Conservation (phyloP, 768 basidiomycete genomes). For the Amanita subjunquillea region DNA sequence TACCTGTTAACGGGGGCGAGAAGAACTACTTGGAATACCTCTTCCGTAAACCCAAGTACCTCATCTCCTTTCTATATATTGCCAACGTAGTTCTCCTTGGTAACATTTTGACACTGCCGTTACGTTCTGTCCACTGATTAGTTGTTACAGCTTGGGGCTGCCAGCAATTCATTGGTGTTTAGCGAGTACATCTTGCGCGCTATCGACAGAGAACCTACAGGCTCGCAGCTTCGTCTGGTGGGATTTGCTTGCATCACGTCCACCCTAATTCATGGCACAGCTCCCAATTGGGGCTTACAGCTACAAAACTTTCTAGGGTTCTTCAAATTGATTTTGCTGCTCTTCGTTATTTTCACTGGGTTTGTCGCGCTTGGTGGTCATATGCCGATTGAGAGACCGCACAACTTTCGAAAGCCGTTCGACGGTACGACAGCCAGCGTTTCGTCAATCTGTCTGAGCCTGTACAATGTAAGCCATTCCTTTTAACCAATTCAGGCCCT, state of each 20-base stretch:
- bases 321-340: slow-evolving; percentile 41
- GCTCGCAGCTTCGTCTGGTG: slow-evolving; percentile 23
- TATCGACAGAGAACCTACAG: slow-evolving; percentile 18
- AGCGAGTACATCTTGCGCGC: slow-evolving; percentile 35
- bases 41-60: slow-evolving; percentile 42
- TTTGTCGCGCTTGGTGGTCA: slow-evolving; percentile 9
- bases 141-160: slow-evolving; percentile 8
- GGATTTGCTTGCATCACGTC: slow-evolving; percentile 28
- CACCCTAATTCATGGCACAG: slow-evolving; percentile 29
- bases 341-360: slow-evolving; percentile 30
- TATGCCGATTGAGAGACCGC: not conserved
- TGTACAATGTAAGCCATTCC: slow-evolving; percentile 32
- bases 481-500: not conserved
- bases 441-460: slow-evolving; percentile 39
- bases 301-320: slow-evolving; percentile 54
- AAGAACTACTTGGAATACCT: slow-evolving; percentile 63
- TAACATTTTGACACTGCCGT: not conserved
- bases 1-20: slow-evolving; percentile 61
- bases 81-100: slow-evolving; percentile 42
- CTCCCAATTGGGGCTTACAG: slow-evolving; percentile 43
- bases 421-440: slow-evolving; percentile 17
- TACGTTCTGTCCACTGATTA: not conserved
- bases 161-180: slow-evolving; percentile 42
- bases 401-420: slow-evolving; percentile 12
- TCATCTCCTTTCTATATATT: slow-evolving; percentile 47